Evolutionary conservation across 108 stramenopile genomes (phyloP), one percentile per base, ranked within the genome.

Genomic region (Conticribra guillardii): DNA sequence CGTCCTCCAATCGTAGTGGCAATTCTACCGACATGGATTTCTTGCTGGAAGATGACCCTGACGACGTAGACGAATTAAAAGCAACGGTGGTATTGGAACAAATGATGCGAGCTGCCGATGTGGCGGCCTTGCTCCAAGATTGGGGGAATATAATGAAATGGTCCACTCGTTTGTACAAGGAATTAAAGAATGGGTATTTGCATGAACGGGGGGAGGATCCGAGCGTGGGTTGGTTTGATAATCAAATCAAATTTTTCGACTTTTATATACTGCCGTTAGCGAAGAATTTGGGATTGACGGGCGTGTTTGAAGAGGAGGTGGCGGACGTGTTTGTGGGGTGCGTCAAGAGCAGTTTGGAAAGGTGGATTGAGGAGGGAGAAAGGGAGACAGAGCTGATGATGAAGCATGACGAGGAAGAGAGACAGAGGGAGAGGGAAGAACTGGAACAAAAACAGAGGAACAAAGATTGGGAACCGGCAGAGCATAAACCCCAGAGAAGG

Each of bases 161-260:
- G 85, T 81, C 83, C 22, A 76, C 81, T 16, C 72, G 84, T 0
- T 67, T 93, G 22, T 89, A 81, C 56, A 54, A 82, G 48, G 91
- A 93, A 63, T 69, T 87, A 19, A 85, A 81, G 31, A 89, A 82
- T 23, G 58, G 74, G 2, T 80, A 63, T 56, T 70, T 65, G 19
- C 54, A 61, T 15, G 66, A 75, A n/a, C 78, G 88, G 8, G 92
- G 90, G 28, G 79, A 73, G 0, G 86, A 91, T 81, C 89, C 89
- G 5, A 59, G 69, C 24, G 33, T 55, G 16, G 82, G 77, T 11
- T 94, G 92, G 92, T 89, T 79, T 76, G 76, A 86, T 19, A 87
- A 87, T 54, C 92, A 93, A 55, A 63, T 74, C 63, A 81, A 70
- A 88, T 91, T 94, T 51, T 75, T 94, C 59, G 92, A 94, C 56